Conservation (phyloP, 1,284 basidiomycete genomes). For the Phellinidium pouzarii region DNA sequence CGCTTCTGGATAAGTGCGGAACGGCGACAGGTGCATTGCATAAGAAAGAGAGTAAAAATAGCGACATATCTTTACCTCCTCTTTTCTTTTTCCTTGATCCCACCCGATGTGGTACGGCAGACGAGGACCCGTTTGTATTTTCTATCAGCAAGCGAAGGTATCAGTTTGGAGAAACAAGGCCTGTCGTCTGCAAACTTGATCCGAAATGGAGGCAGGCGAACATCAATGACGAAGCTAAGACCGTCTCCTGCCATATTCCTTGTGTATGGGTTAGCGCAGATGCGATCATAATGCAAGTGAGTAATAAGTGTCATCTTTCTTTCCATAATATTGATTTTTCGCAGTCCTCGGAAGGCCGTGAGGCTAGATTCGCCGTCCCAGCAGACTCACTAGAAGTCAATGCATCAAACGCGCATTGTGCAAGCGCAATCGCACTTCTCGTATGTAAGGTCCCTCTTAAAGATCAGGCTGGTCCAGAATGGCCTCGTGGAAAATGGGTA, state of each 20-base stretch:
- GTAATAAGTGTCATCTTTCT: conserved; percentile 21
- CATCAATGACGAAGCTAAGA: conserved; percentile 36
- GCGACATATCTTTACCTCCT: conserved; percentile 46
- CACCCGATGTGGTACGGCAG: conserved; percentile 66
- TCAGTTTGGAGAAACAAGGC: conserved; percentile 75
- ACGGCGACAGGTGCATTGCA: conserved; percentile 87
- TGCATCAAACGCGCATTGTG: conserved; percentile 55
- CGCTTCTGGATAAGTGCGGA: conserved; percentile 80
- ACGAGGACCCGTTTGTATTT: conserved; percentile 77
- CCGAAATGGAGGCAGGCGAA: conserved; percentile 72
- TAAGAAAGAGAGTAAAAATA: conserved; percentile 42
- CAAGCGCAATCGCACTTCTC: conserved; percentile 71
- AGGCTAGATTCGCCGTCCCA: conserved; percentile 66
- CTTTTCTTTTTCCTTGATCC: conserved; percentile 85
- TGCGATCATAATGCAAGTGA: conserved; percentile 46
- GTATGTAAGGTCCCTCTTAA: conserved; percentile 67
- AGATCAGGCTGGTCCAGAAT: conserved; percentile 65
- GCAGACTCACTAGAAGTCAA: conserved; percentile 45
- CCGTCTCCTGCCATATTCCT: conserved; percentile 51
- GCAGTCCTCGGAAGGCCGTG: conserved; percentile 47
- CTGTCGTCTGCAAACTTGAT: conserved; percentile 66
- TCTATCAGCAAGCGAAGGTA: conserved; percentile 70
- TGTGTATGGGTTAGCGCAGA: conserved; percentile 54
- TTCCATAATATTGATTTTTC: conserved; percentile 16
- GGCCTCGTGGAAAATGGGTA: conserved; percentile 67